Conservation (phyloP, 352 stramenopile species). For the Elongisporangium prolatum region DNA sequence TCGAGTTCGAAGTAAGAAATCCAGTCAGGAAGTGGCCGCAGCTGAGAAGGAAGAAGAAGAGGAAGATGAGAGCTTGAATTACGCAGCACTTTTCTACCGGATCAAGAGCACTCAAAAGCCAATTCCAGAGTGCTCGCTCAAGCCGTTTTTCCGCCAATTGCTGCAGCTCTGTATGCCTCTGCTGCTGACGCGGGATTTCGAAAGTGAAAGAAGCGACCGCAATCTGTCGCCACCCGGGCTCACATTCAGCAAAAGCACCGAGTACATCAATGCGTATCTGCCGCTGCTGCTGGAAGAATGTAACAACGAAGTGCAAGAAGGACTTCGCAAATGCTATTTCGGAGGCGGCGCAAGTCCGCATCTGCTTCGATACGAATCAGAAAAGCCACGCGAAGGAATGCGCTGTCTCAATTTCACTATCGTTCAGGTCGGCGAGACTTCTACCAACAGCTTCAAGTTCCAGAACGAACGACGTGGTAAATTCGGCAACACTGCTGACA, state of each 20-base stretch:
- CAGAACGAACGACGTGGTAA: constrained; percentile 16
- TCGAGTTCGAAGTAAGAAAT: constrained; percentile 1
- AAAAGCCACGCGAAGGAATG: constrained; percentile 81
- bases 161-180: constrained; percentile 72
- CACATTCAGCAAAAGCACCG: constrained; percentile 61
- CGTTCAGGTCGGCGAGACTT: constrained; percentile 40
- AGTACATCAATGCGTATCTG: constrained; percentile 78
- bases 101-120: constrained; percentile 82
- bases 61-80: constrained; percentile 39
- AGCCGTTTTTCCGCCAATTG: constrained; percentile 81
- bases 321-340: constrained; percentile 40
- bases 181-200: constrained; percentile 63
- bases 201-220: constrained; percentile 47
- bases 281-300: constrained; percentile 80
- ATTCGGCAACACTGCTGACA: constrained; percentile 33
- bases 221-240: constrained; percentile 42
- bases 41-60: constrained; percentile 43
- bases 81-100: constrained; percentile 67
- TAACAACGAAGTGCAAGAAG: constrained; percentile 76
- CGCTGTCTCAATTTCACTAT: constrained; percentile 72
- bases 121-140: constrained; percentile 57
- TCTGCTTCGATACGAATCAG: constrained; percentile 70
- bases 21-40: constrained; percentile 9
- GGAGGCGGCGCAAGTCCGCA: constrained; percentile 24
- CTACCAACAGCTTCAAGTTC: constrained; percentile 17